Evolutionary conservation across 2,329 filamentous ascomycete genomes (phyloP).

Genomic region (Intubia oerlemansii): DNA sequence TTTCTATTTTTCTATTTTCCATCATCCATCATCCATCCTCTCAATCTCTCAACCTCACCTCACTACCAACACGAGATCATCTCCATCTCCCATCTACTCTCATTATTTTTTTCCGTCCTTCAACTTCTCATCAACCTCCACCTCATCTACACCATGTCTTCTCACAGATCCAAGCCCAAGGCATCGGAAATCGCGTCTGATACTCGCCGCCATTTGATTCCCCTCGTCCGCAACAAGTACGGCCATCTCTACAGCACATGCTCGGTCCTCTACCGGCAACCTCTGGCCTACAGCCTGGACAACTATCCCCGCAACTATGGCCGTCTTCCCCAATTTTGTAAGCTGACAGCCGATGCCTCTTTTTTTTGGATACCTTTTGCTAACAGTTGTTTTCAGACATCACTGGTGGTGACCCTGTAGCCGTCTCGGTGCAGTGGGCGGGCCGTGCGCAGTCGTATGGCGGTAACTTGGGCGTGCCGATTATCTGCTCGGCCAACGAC

Average conservation of each 20-base stretch:
- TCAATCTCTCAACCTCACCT: no score
- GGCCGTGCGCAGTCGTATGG: constrained; percentile 16
- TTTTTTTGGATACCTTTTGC: no score
- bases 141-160: no score
- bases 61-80: no score
- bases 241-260: constrained; percentile 30
- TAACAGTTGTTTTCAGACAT: no score
- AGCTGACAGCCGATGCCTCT: no score
- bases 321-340: constrained; percentile 22
- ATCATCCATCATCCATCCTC: not conserved
- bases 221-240: constrained; percentile 36
- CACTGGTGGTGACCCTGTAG: constrained; percentile 34
- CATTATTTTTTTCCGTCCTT: no score
- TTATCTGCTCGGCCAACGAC: constrained; percentile 57
- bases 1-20: not conserved
- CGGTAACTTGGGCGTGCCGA: constrained; percentile 28
- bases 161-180: constrained; percentile 32
- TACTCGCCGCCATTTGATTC: constrained; percentile 50
- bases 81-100: no score
- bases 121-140: no score
- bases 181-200: constrained; percentile 51
- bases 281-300: constrained; percentile 19
- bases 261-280: constrained; percentile 35
- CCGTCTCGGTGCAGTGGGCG: constrained; percentile 36
- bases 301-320: constrained; percentile 16